Evolutionary conservation across 2,329 filamentous ascomycete species (phyloP).

Genomic region (Botryosphaeria dothidea): DNA sequence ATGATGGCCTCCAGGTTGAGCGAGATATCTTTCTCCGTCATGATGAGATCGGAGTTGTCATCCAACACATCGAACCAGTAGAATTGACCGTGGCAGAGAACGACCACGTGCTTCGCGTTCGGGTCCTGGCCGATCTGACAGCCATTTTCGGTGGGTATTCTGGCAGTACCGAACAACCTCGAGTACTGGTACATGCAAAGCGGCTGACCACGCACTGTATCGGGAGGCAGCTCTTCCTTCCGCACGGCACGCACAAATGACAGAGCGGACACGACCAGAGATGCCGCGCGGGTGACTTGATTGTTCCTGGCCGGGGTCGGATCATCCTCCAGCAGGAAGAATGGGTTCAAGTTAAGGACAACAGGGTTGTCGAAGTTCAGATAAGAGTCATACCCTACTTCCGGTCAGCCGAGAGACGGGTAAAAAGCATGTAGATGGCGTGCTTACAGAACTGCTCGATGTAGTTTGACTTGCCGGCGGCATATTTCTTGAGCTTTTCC

Average conservation of each 20-base stretch:
- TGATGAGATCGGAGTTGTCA: conserved; percentile 91
- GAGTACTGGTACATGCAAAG: conserved; percentile 99
- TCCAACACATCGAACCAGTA: conserved; percentile 99
- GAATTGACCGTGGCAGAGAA: conserved; percentile 91
- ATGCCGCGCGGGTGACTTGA: conserved; percentile 92
- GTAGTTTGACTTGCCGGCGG: conserved; percentile 87
- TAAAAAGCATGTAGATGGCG: background rate
- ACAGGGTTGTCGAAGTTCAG: conserved; percentile 97
- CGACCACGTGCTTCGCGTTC: conserved; percentile 87
- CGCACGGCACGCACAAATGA: conserved; percentile 92
- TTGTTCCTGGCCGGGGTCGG: conserved; percentile 95
- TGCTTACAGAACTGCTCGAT: conserved; percentile 96
- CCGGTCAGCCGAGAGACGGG: background rate
- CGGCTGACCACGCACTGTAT: conserved; percentile 78
- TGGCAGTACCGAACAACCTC: conserved; percentile 87
- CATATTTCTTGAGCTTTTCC: conserved; percentile 87
- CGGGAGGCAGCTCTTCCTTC: conserved; percentile 88
- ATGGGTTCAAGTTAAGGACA: conserved; percentile 94
- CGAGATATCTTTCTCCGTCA: conserved; percentile 91
- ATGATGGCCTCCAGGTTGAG: conserved; percentile 91
- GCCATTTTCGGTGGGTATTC: conserved; percentile 90
- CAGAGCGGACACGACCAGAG: conserved; percentile 83
- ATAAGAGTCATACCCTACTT: conserved; percentile 93
- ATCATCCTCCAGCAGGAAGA: conserved; percentile 96
- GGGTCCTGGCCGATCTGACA: conserved; percentile 96